Evolutionary conservation across 352 stramenopile genomes (phyloP).

Genomic region (Globisporangium cystogenes): DNA sequence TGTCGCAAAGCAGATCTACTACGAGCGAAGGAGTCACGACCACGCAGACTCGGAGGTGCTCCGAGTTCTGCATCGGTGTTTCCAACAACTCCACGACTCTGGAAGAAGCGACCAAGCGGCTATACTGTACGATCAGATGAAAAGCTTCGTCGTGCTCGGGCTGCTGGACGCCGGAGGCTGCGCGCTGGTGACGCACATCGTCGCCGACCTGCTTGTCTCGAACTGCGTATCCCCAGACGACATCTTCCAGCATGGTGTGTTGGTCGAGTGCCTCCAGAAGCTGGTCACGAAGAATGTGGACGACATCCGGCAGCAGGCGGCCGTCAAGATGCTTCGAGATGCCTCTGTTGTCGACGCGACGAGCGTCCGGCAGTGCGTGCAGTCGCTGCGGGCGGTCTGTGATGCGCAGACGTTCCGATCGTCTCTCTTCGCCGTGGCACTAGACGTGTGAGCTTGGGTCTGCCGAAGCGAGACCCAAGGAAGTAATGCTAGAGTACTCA

Average conservation of each 20-base stretch:
- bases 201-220: conserved; percentile 20
- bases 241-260: conserved; percentile 25
- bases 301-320: conserved; percentile 53
- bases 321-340: conserved; percentile 52
- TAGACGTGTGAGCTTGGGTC: conserved; percentile 18
- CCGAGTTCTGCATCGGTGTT: conserved; percentile 47
- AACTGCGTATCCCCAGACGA: conserved; percentile 9
- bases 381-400: conserved; percentile 23
- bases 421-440: conserved; percentile 54
- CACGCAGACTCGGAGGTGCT: conserved; percentile 32
- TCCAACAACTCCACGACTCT: conserved; percentile 31
- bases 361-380: conserved; percentile 28
- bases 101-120: conserved; percentile 15
- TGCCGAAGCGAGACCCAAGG: too few species aligned
- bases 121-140: conserved; percentile 58
- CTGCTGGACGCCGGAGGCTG: conserved; percentile 34
- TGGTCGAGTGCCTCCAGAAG: conserved; percentile 32
- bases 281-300: conserved; percentile 46
- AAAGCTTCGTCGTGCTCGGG: conserved; percentile 34
- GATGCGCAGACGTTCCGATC: conserved; percentile 30
- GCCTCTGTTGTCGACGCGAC: conserved; percentile 18
- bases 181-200: conserved; percentile 24
- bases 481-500: too few species aligned
- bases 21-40: conserved; percentile 39
- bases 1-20: conserved; percentile 73